A percentile compares a stretch with the other conserved stretches of the same genome.
These are phyloP conservation scores for Neurospora sp. DNA, from an alignment of 495 filamentous ascomycete genomes.

Conservation along the genomic window DNA sequence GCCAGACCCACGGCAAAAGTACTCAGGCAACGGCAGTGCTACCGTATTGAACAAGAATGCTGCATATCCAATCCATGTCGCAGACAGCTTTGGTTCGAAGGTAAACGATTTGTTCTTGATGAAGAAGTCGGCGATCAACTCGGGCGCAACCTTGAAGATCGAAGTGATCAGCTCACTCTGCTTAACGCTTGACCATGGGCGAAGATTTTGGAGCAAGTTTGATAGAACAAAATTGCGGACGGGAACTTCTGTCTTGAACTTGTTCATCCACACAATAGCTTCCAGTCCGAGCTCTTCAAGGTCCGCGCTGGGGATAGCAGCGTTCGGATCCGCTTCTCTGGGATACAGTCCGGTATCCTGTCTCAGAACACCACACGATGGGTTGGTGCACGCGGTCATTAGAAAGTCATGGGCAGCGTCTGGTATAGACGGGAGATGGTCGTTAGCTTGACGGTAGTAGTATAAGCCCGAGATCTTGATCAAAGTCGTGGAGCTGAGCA, in stretches of 20 bases:
- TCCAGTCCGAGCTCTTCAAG: slow-evolving; percentile 62
- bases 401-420: slow-evolving; percentile 61
- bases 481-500: slow-evolving; percentile 63
- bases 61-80: slow-evolving; percentile 91
- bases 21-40: slow-evolving; percentile 57
- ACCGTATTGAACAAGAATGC: slow-evolving; percentile 74
- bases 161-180: slow-evolving; percentile 72
- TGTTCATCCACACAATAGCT: slow-evolving; percentile 55
- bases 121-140: slow-evolving; percentile 80
- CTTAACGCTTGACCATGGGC: slow-evolving; percentile 68
- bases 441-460: slow-evolving; percentile 38
- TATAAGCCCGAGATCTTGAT: slow-evolving; percentile 64
- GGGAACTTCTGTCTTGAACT: slow-evolving; percentile 52
- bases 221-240: slow-evolving; percentile 67
- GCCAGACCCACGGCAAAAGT: slow-evolving; percentile 47
- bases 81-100: slow-evolving; percentile 81
- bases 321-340: slow-evolving; percentile 50
- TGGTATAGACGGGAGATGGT: slow-evolving; percentile 35
- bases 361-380: slow-evolving; percentile 58
- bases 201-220: slow-evolving; percentile 65
- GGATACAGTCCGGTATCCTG: slow-evolving; percentile 65
- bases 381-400: slow-evolving; percentile 58
- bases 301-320: slow-evolving; percentile 21
- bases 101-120: slow-evolving; percentile 66
- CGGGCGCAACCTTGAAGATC: slow-evolving; percentile 73